phyloP scores from a whole-genome alignment of 164 flowering plant genomes.

The Vitis rupestris region DNA sequence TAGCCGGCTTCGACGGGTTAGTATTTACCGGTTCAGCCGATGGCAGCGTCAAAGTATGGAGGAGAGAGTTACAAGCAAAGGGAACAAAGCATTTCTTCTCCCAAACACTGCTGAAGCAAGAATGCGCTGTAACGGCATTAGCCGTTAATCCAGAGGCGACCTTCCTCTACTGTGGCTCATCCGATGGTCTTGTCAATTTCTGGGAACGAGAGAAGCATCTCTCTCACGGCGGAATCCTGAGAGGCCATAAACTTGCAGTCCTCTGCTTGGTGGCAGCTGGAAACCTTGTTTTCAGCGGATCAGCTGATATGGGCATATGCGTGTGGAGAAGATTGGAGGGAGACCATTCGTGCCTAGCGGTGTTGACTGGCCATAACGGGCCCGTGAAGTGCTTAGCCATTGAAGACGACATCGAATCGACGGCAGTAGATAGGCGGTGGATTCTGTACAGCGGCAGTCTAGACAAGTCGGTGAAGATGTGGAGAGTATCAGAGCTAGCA shows the following conservation, averaged over 20 bases:
- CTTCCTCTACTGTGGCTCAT: constrained; percentile 44
- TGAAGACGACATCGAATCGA: constrained; percentile 22
- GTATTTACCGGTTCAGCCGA: constrained; percentile 65
- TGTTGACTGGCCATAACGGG: constrained; percentile 36
- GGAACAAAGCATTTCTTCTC: constrained; percentile 60
- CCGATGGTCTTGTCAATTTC: constrained; percentile 53
- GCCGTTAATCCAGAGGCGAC: constrained; percentile 32
- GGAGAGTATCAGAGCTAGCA: constrained; percentile 35
- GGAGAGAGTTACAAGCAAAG: constrained; percentile 51
- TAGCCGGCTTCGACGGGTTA: constrained; percentile 42
- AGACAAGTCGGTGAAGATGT: constrained; percentile 52
- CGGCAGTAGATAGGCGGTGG: constrained; percentile 21
- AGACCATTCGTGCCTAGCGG: constrained; percentile 26
- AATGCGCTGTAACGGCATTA: constrained; percentile 56
- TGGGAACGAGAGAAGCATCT: constrained; percentile 43
- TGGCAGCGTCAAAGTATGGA: constrained; percentile 56
- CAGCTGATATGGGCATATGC: constrained; percentile 53
- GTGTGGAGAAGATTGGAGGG: constrained; percentile 42
- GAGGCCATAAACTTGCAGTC: constrained; percentile 51
- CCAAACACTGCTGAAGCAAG: constrained; percentile 51
- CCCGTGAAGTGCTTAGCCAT: constrained; percentile 48
- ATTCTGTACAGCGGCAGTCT: constrained; percentile 43
- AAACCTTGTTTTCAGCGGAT: constrained; percentile 46
- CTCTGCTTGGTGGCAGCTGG: constrained; percentile 47
- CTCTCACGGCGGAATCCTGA: constrained; percentile 37